Conservation (phyloP, 2,329 filamentous ascomycete genomes). For the Aaosphaeria arxii region DNA sequence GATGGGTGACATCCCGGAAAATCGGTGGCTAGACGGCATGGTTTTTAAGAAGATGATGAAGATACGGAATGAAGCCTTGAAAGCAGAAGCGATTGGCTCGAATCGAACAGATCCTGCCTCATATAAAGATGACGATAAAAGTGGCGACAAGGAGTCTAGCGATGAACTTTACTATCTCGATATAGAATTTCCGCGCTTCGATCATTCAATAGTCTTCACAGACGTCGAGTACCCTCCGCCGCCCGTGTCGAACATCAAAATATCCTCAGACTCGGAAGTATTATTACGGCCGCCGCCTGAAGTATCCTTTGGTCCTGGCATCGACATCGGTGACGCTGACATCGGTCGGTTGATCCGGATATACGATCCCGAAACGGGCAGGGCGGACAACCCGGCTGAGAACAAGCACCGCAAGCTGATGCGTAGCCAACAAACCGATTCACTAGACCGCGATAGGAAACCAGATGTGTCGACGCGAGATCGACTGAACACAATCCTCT, state of each 20-base stretch:
- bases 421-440: slow-evolving; percentile 88
- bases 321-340: slow-evolving; percentile 55
- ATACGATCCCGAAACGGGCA: slow-evolving; percentile 90
- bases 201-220: slow-evolving; percentile 92
- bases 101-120: slow-evolving; percentile 11
- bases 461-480: slow-evolving; percentile 95
- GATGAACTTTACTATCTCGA: slow-evolving; percentile 73
- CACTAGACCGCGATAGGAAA: slow-evolving; percentile 90
- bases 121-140: slow-evolving; percentile 6
- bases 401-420: slow-evolving; percentile 91
- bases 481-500: slow-evolving; percentile 86
- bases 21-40: slow-evolving; percentile 93
- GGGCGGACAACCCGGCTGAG: slow-evolving; percentile 88
- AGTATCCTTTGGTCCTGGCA: slow-evolving; percentile 86
- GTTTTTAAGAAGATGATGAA: slow-evolving; percentile 90
- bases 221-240: slow-evolving; percentile 90
- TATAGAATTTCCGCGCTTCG: slow-evolving; percentile 89
- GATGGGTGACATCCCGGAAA: slow-evolving; percentile 89
- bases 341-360: slow-evolving; percentile 71
- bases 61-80: slow-evolving; percentile 41
- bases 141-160: slow-evolving; percentile 39
- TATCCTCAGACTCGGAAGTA: slow-evolving; percentile 61
- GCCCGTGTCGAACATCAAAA: slow-evolving; percentile 72
- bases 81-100: slow-evolving; percentile 38
- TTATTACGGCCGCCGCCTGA: slow-evolving; percentile 79